Conservation (phyloP, 495 filamentous ascomycete genomes). For the Neurospora terricola region DNA sequence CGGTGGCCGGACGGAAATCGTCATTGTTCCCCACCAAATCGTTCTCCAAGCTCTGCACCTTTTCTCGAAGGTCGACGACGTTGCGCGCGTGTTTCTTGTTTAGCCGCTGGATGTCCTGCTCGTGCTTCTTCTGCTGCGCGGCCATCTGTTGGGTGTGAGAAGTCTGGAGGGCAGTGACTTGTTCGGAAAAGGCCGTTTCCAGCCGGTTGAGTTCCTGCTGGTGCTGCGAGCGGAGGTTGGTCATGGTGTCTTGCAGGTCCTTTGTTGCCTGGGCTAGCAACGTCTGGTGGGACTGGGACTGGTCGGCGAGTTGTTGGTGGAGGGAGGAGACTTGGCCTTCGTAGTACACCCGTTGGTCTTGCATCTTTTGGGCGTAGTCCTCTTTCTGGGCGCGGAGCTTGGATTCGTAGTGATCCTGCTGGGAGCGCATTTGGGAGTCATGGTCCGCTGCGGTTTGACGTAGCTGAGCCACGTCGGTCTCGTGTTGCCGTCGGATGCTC, state of each 20-base stretch:
- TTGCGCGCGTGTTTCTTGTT: slow-evolving; percentile 1
- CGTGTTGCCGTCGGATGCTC: not conserved
- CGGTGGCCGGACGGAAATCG: slow-evolving; percentile 19
- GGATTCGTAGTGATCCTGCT: not conserved
- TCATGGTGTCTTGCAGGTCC: not conserved
- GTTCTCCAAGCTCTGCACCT: slow-evolving; percentile 10
- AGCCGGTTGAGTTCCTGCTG: not conserved
- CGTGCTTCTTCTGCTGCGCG: not conserved
- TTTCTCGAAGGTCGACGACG: not conserved
- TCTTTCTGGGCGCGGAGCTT: not conserved
- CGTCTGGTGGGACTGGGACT: not conserved
- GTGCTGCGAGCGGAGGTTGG: not conserved
- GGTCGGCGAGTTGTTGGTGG: not conserved
- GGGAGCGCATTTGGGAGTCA: not conserved
- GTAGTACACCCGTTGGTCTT: not conserved
- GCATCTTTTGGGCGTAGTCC: not conserved
- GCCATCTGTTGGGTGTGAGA: not conserved
- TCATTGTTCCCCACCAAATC: slow-evolving; percentile 21
- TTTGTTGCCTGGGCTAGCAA: not conserved
- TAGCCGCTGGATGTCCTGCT: not conserved
- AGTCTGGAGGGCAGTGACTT: not conserved
- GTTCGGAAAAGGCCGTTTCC: not conserved
- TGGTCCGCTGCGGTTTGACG: not conserved
- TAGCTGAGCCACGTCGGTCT: not conserved
- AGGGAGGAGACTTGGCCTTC: not conserved